A percentile compares a stretch with the other conserved stretches of the same genome.
phyloP scores from a whole-genome alignment of 2,329 filamentous ascomycete genomes.

The Fusarium sp. region DNA sequence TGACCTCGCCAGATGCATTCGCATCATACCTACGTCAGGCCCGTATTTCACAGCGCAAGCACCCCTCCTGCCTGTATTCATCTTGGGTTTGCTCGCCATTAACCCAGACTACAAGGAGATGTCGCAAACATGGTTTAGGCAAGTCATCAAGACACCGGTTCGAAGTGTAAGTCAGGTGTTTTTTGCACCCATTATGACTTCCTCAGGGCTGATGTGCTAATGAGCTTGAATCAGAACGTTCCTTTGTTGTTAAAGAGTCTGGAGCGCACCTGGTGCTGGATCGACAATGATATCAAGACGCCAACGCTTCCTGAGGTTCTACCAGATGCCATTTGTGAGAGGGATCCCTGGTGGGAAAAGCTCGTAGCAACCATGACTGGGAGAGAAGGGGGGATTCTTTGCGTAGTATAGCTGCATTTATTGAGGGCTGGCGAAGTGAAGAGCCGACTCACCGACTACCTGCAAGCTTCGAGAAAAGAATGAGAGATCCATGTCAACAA shows the following conservation, averaged over 20 bases:
- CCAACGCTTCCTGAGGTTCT: background rate
- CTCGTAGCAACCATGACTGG: background rate
- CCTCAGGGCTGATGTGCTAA: background rate
- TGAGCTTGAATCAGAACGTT: background rate
- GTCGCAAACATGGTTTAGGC: background rate
- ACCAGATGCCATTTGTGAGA: background rate
- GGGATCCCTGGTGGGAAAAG: background rate
- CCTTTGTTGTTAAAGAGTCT: background rate
- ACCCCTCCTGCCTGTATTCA: background rate
- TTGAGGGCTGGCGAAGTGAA: background rate
- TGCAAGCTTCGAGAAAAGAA: background rate
- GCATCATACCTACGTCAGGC: background rate
- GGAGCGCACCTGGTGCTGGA: background rate
- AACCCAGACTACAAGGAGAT: background rate
- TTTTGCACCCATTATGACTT: background rate
- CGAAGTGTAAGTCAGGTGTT: background rate
- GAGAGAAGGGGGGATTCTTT: background rate
- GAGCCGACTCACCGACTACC: background rate
- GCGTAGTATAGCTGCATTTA: background rate
- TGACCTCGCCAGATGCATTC: background rate
- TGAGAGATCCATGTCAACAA: background rate
- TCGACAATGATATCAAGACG: background rate
- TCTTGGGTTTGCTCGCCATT: background rate
- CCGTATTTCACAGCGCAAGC: background rate
- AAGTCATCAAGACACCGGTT: background rate